A percentile compares a stretch with the other conserved stretches of the same genome.
Evolutionary conservation across 2,329 filamentous ascomycete species (phyloP).

Genomic region (Amphichorda felina): DNA sequence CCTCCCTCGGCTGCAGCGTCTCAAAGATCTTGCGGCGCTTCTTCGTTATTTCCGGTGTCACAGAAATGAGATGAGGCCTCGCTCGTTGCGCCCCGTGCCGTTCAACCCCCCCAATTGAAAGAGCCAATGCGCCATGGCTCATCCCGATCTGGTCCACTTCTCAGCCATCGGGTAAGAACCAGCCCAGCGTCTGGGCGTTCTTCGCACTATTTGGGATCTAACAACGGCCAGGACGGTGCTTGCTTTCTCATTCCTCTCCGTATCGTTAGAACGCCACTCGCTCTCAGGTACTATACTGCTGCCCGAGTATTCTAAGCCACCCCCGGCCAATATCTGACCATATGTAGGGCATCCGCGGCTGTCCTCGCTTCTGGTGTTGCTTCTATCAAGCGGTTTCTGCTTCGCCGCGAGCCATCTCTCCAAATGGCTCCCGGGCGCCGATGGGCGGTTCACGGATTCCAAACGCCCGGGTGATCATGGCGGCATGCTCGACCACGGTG

Average conservation of each 20-base stretch:
- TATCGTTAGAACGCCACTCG: slow-evolving; percentile 33
- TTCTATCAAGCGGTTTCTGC: slow-evolving; percentile 29
- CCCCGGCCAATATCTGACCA: slow-evolving; percentile 5
- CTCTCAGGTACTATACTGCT: slow-evolving; percentile 27
- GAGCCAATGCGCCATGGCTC: slow-evolving; percentile 1
- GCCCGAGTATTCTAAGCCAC: slow-evolving; percentile 1
- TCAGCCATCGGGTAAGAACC: slow-evolving; percentile 3
- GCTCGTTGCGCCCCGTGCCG: too few species aligned
- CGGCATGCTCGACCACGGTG: slow-evolving; percentile 9
- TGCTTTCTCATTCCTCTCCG: slow-evolving; percentile 35
- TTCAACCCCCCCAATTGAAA: too few species aligned
- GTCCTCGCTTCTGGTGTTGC: slow-evolving; percentile 32
- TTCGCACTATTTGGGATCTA: too few species aligned
- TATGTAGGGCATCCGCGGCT: slow-evolving; percentile 32
- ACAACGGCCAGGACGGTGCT: slow-evolving; percentile 34
- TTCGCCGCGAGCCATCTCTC: slow-evolving; percentile 28
- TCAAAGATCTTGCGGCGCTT: too few species aligned
- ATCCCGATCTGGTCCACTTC: background rate
- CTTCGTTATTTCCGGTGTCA: too few species aligned
- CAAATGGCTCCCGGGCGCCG: slow-evolving; percentile 32
- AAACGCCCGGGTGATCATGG: slow-evolving; percentile 8
- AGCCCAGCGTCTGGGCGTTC: too few species aligned
- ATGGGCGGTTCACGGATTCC: slow-evolving; percentile 29
- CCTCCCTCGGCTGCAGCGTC: too few species aligned
- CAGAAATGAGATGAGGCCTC: too few species aligned